phyloP scores from a whole-genome alignment of 1,139 yeast species.

The Kurtzmaniella quercitrusa region DNA sequence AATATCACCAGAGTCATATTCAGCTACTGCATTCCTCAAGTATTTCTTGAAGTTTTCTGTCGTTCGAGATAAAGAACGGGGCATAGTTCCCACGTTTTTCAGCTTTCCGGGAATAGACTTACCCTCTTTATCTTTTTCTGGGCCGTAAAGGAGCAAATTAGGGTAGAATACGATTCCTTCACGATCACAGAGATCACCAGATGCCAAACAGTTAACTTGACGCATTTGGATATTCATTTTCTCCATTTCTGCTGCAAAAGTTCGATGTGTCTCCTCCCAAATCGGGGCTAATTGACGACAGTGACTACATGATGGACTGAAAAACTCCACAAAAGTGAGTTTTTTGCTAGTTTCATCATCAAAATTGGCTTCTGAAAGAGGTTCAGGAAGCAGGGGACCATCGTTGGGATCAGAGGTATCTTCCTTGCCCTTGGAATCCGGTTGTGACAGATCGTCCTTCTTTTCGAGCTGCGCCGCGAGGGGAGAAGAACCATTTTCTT shows the following conservation, averaged over 20 bases:
- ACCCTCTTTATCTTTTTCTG: slow-evolving; percentile 34
- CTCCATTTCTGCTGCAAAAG: slow-evolving; percentile 34
- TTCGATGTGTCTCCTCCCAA: slow-evolving; percentile 56
- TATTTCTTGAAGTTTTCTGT: slow-evolving; percentile 48
- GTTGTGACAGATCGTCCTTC: neutral
- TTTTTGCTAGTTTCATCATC: slow-evolving; percentile 41
- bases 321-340: slow-evolving; percentile 61
- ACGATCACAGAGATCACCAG: slow-evolving; percentile 66
- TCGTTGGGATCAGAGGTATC: neutral
- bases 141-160: slow-evolving; percentile 55
- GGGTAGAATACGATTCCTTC: slow-evolving; percentile 61
- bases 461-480: neutral
- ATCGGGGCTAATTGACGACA: slow-evolving; percentile 62
- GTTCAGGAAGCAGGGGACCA: slow-evolving; percentile 17
- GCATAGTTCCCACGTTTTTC: slow-evolving; percentile 43
- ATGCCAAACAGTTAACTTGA: slow-evolving; percentile 69
- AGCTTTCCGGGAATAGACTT: slow-evolving; percentile 22
- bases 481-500: neutral
- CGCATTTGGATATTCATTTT: slow-evolving; percentile 47
- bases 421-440: neutral
- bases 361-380: slow-evolving; percentile 34
- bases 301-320: slow-evolving; percentile 68
- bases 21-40: slow-evolving; percentile 49
- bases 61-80: slow-evolving; percentile 42
- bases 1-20: slow-evolving; percentile 33